phyloP scores from a whole-genome alignment of 1,284 basidiomycete genomes.

The Rhizoctonia solani region DNA sequence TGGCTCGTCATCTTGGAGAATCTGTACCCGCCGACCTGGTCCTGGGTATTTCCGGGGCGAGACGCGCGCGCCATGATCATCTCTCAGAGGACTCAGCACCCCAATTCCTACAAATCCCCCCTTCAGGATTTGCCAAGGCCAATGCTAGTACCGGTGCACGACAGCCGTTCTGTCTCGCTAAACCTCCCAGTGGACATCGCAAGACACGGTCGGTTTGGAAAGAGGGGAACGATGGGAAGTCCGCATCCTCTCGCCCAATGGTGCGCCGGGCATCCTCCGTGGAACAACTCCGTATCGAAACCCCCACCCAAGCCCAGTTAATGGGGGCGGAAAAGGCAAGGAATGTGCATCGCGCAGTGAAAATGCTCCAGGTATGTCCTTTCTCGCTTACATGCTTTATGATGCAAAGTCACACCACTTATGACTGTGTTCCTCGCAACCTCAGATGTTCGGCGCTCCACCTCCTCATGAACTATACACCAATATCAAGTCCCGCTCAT shows the following conservation, averaged over 20 bases:
- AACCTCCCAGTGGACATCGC: constrained; percentile 17
- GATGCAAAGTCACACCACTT: not conserved
- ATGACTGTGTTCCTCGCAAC: not conserved
- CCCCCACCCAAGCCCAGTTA: not conserved
- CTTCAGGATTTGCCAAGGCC: not conserved
- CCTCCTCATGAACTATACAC: constrained; percentile 29
- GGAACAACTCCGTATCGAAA: constrained; percentile 14
- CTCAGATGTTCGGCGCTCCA: constrained; percentile 25
- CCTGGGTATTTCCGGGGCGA: constrained; percentile 15
- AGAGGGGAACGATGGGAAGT: not conserved
- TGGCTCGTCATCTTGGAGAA: constrained; percentile 28
- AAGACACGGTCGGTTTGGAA: constrained; percentile 26
- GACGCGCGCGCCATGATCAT: constrained; percentile 6
- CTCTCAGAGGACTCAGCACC: constrained; percentile 4
- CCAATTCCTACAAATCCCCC: constrained; percentile 15
- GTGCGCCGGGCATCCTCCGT: constrained; percentile 28
- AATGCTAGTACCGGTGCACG: not conserved
- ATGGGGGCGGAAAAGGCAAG: constrained; percentile 12
- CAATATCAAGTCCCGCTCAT: constrained; percentile 9
- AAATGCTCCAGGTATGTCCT: constrained; percentile 26
- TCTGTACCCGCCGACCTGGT: constrained; percentile 28
- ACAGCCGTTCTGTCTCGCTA: not conserved
- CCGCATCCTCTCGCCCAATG: not conserved
- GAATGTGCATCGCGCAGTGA: constrained; percentile 24
- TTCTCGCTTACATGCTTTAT: not conserved